A percentile compares a stretch with the other conserved stretches of the same genome.
These are phyloP conservation scores for Colletotrichum tropicale DNA, from an alignment of 2,329 filamentous ascomycete genomes.

Conservation along the genomic window DNA sequence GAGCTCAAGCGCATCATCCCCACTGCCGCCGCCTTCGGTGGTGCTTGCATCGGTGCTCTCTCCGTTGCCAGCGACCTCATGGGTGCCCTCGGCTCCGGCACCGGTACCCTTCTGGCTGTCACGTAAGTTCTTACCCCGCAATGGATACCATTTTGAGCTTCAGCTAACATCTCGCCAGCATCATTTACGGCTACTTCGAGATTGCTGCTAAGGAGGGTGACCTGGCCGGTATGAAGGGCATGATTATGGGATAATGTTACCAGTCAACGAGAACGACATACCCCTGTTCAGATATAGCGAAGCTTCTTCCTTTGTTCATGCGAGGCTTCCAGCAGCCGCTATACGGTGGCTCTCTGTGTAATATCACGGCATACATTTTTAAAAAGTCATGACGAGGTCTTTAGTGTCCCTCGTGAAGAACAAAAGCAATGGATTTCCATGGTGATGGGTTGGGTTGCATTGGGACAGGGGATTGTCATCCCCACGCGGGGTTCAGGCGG, in stretches of 20 bases:
- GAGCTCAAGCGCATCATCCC: constrained; percentile 99
- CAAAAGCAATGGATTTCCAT: constrained; percentile 17
- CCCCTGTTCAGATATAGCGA: constrained; percentile 5
- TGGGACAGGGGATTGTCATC: not conserved
- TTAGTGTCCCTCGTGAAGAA: not conserved
- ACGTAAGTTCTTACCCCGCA: constrained; percentile 71
- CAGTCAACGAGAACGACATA: constrained; percentile 15
- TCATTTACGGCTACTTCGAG: constrained; percentile 99
- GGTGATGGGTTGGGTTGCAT: constrained; percentile 7
- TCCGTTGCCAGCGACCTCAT: constrained; percentile 95
- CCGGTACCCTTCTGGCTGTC: constrained; percentile 96
- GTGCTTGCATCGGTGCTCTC: constrained; percentile 97
- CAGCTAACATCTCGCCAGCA: constrained; percentile 61
- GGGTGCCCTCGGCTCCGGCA: constrained; percentile 94
- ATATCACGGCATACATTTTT: constrained; percentile 19
- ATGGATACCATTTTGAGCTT: not conserved
- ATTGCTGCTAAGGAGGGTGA: constrained; percentile 99
- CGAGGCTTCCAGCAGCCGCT: constrained; percentile 12
- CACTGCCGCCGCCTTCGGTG: constrained; percentile 96
- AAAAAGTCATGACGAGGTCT: constrained; percentile 9
- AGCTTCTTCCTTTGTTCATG: constrained; percentile 19
- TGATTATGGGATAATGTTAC: constrained; percentile 68
- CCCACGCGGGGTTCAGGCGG: not conserved
- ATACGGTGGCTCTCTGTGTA: constrained; percentile 15
- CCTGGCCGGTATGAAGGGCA: constrained; percentile 79